Base-by-base conservation (phyloP, 768 basidiomycete species). In the Boletellus ananas region DNA sequence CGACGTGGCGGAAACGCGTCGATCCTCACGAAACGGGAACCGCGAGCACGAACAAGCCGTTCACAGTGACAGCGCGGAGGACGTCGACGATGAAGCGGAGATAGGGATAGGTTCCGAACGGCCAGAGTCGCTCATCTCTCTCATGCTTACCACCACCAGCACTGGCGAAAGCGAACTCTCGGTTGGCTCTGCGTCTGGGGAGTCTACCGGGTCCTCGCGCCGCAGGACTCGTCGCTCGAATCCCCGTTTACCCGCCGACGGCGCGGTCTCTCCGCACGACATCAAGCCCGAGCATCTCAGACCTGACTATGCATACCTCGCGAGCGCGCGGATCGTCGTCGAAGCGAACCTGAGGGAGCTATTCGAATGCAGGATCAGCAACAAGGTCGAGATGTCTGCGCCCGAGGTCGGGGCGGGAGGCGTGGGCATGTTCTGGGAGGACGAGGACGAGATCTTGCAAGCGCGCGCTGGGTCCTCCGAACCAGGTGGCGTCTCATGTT, bases 261-360 rank as follows among this genome's bases (percentile, higher is more conserved):
- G 61, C 46, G 9, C 23, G 0, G 48, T 62, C 20, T 62, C 62
- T 6, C 52, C 64, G 4, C 34, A 47, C 41, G 37, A 53, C 33
- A 64, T 64, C 37, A 49, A 52, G 11, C 57, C 64, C 4, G 60
- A 66, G 23, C 65, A 75, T 18, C 62, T 64, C 16, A 53, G 74
- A 14, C 76, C 76, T 0, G 80, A 83, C 56, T 83, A 80, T 61
- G 65, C 67, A 2, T 82, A 71, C 62, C 72, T 82, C 12, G 70
- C 77, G 3, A 75, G 78, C 13, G 79, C 70, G 9, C 73, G 81
- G 12, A 65, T 75, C 20, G 66, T 80, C 10, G 69, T 82, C 14
- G 80, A 83, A 56, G 69, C 72, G 29, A 83, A 81, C 50, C 47
- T 82, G 50, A 69, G 65, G 11, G 77, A 79, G 11, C 44, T 70